Conservation (phyloP, 1,139 yeast species). For the Yamadazyma songkhlaensis region DNA sequence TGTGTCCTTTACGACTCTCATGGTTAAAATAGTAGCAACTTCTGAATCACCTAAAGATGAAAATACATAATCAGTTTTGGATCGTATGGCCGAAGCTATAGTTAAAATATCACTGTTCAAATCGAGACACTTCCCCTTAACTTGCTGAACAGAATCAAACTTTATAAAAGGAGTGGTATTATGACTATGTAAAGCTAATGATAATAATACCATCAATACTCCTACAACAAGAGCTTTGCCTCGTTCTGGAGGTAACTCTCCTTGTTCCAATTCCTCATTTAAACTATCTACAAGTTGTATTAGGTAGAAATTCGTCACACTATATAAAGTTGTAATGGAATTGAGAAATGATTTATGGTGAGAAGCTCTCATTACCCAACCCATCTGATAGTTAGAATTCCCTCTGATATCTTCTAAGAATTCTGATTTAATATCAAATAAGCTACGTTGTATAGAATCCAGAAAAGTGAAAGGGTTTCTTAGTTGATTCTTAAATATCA, state of each 20-base stretch:
- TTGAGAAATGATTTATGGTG: neutral
- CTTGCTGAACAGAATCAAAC: conserved; percentile 20
- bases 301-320: conserved; percentile 15
- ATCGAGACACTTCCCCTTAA: conserved; percentile 7
- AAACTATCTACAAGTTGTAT: too few species aligned
- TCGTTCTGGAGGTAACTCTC: conserved; percentile 3
- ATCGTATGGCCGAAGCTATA: conserved; percentile 4
- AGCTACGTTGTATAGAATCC: neutral
- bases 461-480: neutral
- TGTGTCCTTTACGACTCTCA: too few species aligned
- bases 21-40: conserved; percentile 1
- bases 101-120: conserved; percentile 11
- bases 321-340: conserved; percentile 6
- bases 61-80: conserved; percentile 1
- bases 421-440: conserved; percentile 4
- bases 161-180: conserved; percentile 26
- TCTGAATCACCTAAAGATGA: conserved; percentile 4
- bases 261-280: conserved; percentile 5
- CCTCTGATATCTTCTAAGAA: conserved; percentile 5
- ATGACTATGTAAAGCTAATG: conserved; percentile 31
- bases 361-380: neutral
- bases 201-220: conserved; percentile 24
- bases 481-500: conserved; percentile 1
- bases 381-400: neutral
- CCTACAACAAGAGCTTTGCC: conserved; percentile 16